These are phyloP conservation scores for Fusarium buharicum DNA, from an alignment of 2,329 filamentous ascomycete species.

Conservation along the genomic window DNA sequence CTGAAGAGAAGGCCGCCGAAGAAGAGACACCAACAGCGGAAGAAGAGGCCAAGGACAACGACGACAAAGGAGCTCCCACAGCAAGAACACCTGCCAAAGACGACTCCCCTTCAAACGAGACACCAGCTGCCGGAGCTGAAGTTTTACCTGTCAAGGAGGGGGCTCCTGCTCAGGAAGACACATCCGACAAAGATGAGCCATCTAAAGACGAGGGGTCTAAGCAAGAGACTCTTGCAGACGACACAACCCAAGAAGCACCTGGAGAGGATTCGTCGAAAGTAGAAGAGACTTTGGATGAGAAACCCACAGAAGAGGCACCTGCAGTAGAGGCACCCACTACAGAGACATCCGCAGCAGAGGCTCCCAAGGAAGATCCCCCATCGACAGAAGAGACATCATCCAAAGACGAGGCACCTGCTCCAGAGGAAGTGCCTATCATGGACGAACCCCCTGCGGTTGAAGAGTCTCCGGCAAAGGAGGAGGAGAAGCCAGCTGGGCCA, in stretches of 20 bases:
- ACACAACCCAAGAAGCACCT: slow-evolving; percentile 8
- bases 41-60: slow-evolving; percentile 1
- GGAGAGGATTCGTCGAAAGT: slow-evolving; percentile 11
- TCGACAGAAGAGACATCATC: background rate
- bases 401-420: background rate
- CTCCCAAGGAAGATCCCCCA: background rate
- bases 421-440: slow-evolving; percentile 5
- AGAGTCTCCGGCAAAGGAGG: slow-evolving; percentile 6
- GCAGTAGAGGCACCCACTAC: background rate
- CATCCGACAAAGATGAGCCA: slow-evolving; percentile 5
- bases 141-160: slow-evolving; percentile 13
- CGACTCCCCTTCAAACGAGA: slow-evolving; percentile 11
- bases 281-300: slow-evolving; percentile 7
- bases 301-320: slow-evolving; percentile 5
- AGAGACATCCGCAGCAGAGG: background rate
- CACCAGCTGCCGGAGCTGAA: slow-evolving; percentile 8
- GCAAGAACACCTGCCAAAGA: slow-evolving; percentile 17
- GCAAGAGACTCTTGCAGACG: slow-evolving; percentile 14
- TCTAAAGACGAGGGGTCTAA: slow-evolving; percentile 8
- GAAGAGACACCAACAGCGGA: slow-evolving; percentile 16
- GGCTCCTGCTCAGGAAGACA: slow-evolving; percentile 6
- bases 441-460: slow-evolving; percentile 7
- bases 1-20: slow-evolving; percentile 8
- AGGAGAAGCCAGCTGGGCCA: slow-evolving; percentile 3
- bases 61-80: slow-evolving; percentile 19